Percentiles rank a stretch among this genome's conserved stretches.
Evolutionary conservation across 2,329 filamentous ascomycete species (phyloP).

Genomic region (Aspergillus amoenus): DNA sequence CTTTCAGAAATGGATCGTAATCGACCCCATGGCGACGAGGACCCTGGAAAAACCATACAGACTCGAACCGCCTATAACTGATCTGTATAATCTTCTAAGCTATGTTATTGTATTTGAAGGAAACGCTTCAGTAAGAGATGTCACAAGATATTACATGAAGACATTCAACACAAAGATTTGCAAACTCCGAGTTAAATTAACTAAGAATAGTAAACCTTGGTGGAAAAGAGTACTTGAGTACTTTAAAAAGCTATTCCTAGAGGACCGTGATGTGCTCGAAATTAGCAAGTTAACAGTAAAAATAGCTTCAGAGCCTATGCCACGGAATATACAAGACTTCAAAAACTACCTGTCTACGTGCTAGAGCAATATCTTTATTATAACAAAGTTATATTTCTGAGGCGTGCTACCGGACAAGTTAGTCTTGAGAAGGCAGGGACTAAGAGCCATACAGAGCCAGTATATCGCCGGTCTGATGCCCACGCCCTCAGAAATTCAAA

Average conservation of each 20-base stretch:
- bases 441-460: slow-evolving; percentile 64
- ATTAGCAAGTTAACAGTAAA: slow-evolving; percentile 70
- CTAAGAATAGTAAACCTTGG: slow-evolving; percentile 57
- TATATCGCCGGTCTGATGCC: slow-evolving; percentile 82
- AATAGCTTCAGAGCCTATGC: slow-evolving; percentile 78
- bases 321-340: slow-evolving; percentile 80
- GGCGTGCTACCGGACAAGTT: slow-evolving; percentile 73
- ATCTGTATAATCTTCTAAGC: slow-evolving; percentile 71
- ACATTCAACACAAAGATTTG: slow-evolving; percentile 89
- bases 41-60: slow-evolving; percentile 72
- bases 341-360: slow-evolving; percentile 79
- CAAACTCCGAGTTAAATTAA: slow-evolving; percentile 72
- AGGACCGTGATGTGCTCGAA: slow-evolving; percentile 80
- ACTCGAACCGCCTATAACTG: slow-evolving; percentile 79
- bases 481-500: slow-evolving; percentile 74
- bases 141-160: slow-evolving; percentile 84
- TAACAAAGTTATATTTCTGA: slow-evolving; percentile 80
- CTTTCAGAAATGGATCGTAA: slow-evolving; percentile 86
- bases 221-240: slow-evolving; percentile 48
- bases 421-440: slow-evolving; percentile 48
- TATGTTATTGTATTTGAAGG: slow-evolving; percentile 87
- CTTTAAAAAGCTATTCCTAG: slow-evolving; percentile 44
- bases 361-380: slow-evolving; percentile 80
- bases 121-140: slow-evolving; percentile 75
- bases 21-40: slow-evolving; percentile 80